Conservation (phyloP, 2,329 filamentous ascomycete genomes). For the Colletotrichum eleusines region DNA sequence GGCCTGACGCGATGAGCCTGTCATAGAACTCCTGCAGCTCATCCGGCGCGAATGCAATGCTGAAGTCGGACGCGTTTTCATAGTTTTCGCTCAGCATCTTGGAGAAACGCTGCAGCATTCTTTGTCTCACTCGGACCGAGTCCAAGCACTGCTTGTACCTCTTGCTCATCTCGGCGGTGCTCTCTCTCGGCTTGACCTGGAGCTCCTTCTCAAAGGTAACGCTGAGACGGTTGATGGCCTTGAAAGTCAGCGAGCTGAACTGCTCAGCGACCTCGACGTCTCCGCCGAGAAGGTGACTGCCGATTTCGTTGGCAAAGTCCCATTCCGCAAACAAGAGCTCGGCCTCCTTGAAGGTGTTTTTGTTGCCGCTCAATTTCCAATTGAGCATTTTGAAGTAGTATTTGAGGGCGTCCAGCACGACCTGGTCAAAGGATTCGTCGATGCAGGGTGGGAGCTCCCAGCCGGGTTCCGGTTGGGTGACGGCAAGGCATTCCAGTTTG, state of each 20-base stretch:
- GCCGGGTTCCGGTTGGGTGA: slow-evolving; percentile 87
- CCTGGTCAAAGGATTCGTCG: slow-evolving; percentile 93
- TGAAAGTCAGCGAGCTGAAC: slow-evolving; percentile 93
- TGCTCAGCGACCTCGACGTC: slow-evolving; percentile 98
- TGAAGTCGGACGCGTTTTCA: slow-evolving; percentile 96
- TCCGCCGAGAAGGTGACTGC: slow-evolving; percentile 89
- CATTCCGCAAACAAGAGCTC: slow-evolving; percentile 98
- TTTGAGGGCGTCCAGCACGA: slow-evolving; percentile 91
- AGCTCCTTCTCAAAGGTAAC: slow-evolving; percentile 93
- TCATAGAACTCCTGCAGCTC: slow-evolving; percentile 83
- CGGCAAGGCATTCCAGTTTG: slow-evolving; percentile 87
- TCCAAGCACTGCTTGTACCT: slow-evolving; percentile 96
- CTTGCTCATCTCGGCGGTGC: slow-evolving; percentile 90
- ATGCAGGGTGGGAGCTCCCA: slow-evolving; percentile 98
- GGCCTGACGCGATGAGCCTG: slow-evolving; percentile 82
- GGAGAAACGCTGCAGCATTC: slow-evolving; percentile 96
- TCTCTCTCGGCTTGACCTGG: slow-evolving; percentile 85
- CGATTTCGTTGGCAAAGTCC: slow-evolving; percentile 96
- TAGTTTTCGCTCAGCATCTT: slow-evolving; percentile 92
- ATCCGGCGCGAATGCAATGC: slow-evolving; percentile 77
- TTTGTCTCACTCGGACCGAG: slow-evolving; percentile 93
- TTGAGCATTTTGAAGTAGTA: slow-evolving; percentile 99
- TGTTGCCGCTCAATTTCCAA: slow-evolving; percentile 97
- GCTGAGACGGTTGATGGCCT: slow-evolving; percentile 88
- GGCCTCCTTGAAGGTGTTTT: slow-evolving; percentile 99